Evolutionary conservation across 371 early-diverging fungal genomes (phyloP).

Genomic region (Catenaria anguillulae): DNA sequence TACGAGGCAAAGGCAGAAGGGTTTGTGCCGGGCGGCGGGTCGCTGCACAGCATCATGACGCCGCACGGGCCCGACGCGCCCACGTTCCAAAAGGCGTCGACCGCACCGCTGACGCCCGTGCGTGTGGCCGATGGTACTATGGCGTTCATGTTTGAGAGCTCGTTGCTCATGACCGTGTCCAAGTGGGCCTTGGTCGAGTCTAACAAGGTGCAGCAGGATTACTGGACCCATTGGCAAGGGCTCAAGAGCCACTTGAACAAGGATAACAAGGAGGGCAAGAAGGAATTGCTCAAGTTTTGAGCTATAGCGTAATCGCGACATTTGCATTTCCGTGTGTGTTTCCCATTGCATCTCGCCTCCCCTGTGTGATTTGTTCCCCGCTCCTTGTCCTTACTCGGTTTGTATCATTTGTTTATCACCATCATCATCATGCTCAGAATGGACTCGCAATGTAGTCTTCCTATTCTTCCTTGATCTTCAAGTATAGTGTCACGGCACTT

Average conservation of each 20-base stretch:
- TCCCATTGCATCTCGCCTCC: too few species aligned
- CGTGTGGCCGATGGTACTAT: conserved; percentile 65
- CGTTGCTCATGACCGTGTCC: conserved; percentile 60
- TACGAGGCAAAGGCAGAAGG: conserved; percentile 86
- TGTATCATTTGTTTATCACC: too few species aligned
- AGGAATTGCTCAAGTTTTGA: neutral
- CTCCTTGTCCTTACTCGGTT: too few species aligned
- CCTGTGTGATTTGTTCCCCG: too few species aligned
- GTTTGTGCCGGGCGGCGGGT: conserved; percentile 86
- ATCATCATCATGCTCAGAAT: too few species aligned
- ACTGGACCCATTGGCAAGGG: conserved; percentile 15
- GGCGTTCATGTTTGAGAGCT: conserved; percentile 93
- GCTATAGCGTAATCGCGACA: too few species aligned
- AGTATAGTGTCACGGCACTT: too few species aligned
- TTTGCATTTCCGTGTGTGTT: too few species aligned
- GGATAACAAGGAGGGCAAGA: conserved; percentile 2
- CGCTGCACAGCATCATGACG: conserved; percentile 70
- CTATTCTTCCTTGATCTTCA: too few species aligned
- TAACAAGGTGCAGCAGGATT: conserved; percentile 58
- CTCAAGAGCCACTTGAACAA: neutral
- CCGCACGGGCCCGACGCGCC: conserved; percentile 87
- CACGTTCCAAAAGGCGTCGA: conserved; percentile 60
- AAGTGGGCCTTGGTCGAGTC: conserved; percentile 65
- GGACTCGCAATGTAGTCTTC: too few species aligned
- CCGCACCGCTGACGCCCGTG: conserved; percentile 54